Evolutionary conservation across 805 yeast species (phyloP).

Genomic region (Metschnikowia bowlesiae): DNA sequence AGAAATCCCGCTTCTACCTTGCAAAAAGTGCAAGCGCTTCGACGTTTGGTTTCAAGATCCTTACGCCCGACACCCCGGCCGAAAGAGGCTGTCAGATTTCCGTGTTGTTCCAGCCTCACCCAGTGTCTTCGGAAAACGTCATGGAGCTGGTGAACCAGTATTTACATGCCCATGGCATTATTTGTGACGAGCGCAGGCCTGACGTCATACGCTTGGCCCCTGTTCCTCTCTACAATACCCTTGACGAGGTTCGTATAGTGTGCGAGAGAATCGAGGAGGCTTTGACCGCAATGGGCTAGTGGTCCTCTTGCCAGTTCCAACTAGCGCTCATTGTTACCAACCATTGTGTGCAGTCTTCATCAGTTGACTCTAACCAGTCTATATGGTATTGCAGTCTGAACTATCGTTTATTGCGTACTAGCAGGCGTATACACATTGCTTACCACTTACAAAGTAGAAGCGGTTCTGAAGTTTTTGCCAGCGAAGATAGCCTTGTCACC

Average conservation of each 20-base stretch:
- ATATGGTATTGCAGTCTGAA: no score
- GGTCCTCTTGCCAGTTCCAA: no score
- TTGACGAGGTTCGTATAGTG: constrained; percentile 53
- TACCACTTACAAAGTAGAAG: constrained; percentile 34
- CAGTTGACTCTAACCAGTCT: background rate
- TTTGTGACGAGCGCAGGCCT: constrained; percentile 88
- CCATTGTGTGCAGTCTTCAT: no score
- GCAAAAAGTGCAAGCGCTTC: constrained; percentile 15
- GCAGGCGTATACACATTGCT: background rate
- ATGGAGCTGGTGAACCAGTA: constrained; percentile 59
- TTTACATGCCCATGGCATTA: constrained; percentile 56
- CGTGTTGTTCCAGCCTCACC: constrained; percentile 48
- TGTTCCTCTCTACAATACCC: constrained; percentile 74
- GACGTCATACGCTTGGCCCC: constrained; percentile 91
- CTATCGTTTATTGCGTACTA: no score
- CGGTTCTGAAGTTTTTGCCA: constrained; percentile 79
- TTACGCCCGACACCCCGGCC: constrained; percentile 58
- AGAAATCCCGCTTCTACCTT: constrained; percentile 44
- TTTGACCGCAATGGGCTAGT: constrained; percentile 9
- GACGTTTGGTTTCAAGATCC: constrained; percentile 52
- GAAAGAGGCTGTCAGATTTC: constrained; percentile 84
- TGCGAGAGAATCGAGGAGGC: constrained; percentile 43
- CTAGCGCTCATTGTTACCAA: no score
- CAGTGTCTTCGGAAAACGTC: constrained; percentile 28
- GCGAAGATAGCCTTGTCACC: constrained; percentile 97